Evolutionary conservation across 164 flowering plant genomes (phyloP), one percentile per base, ranked within the genome.

Genomic region (Stephania yunnanensis): DNA sequence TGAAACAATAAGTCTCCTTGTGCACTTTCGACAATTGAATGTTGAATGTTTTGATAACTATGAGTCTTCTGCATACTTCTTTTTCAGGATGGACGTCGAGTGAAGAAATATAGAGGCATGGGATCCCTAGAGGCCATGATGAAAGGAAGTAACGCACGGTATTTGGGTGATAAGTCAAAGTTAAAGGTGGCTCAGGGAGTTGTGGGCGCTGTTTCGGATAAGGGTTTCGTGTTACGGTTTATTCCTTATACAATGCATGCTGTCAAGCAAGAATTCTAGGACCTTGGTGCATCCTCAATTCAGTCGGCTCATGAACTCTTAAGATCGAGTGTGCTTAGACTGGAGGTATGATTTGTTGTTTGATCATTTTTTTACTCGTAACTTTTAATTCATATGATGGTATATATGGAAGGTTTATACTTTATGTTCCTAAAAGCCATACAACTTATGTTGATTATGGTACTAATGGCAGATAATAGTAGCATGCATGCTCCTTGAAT

Each of bases 121-220:
- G 99, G 99, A 10, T 95, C 99, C 61, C 87, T 95, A 17, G 99
- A 93, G 81, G 99, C 99, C 63, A 95, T 95, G 99, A 87, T 86
- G 5, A 92, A 95, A 78, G 98, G 97, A 70, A 95, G 99, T 79
- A 97, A 93, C 80, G 84, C 85, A 20, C 83, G 98, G 46, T 95
- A 95, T 81, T 83, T 95, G 76, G 97, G 98, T n/a, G n/a, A n/a
- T n/a, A n/a, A n/a, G n/a, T n/a, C n/a, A n/a, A n/a, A n/a, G n/a
- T n/a, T n/a, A n/a, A n/a, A n/a, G n/a, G n/a, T n/a, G n/a, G n/a
- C n/a, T n/a, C n/a, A n/a, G n/a, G n/a, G n/a, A n/a, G n/a, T 95
- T 74, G 97, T 91, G 72, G 97, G 98, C 69, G 89, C 92, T 70
- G 97, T 93, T 65, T 85, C 87, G 31, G 98, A 94, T 75, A 93